Base-by-base conservation (phyloP, 1,284 basidiomycete genomes). In the Limonomyces culmigenus region DNA sequence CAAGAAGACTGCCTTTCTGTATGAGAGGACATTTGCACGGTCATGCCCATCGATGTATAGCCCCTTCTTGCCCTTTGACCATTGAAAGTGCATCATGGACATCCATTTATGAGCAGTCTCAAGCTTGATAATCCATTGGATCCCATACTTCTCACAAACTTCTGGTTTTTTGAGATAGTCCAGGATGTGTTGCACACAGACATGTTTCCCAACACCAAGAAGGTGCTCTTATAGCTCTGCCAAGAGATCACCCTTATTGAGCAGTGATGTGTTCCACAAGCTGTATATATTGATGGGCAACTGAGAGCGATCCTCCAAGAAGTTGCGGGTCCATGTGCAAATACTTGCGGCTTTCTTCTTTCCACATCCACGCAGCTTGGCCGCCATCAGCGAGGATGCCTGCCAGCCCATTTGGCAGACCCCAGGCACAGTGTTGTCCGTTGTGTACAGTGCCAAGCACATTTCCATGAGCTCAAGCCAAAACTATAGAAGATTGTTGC, bases 21-120 rank as follows among this genome's bases (percentile, higher is more conserved):
- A 50, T 2, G 43, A 25, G 4, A 59, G 45, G 18, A 58, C 51
- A 47, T 60, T 50, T 0, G 47, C 43, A 2, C 47, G 42, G 18
- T 58, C 48, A 39, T 57, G 56, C 0, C 58, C 54, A 49, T 59
- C 53, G 21, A 53, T 47, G 41, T 51, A 59, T 38, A 53, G 49
- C 0, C 53, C 50, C 3, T 35, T 45, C 17, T 41, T 43, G 1
- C 31, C 36, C 20, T 43, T 42, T 4, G 31, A 47, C 45, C 47
- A 59, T 2, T 45, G 36, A 35, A 50, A 57, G 1, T 44, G 50
- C 10, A 58, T 38, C 6, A 16, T 35, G 4, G 47, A 43, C 45
- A 60, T 47, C 55, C 55, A 60, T 0, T 33, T 34, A 16, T 47
- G 39, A 2, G 49, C 53, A 4, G 50, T 53, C 3, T 40, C 14